phyloP scores from a whole-genome alignment of 768 basidiomycete genomes.

The Sporobolomyces roseus region DNA sequence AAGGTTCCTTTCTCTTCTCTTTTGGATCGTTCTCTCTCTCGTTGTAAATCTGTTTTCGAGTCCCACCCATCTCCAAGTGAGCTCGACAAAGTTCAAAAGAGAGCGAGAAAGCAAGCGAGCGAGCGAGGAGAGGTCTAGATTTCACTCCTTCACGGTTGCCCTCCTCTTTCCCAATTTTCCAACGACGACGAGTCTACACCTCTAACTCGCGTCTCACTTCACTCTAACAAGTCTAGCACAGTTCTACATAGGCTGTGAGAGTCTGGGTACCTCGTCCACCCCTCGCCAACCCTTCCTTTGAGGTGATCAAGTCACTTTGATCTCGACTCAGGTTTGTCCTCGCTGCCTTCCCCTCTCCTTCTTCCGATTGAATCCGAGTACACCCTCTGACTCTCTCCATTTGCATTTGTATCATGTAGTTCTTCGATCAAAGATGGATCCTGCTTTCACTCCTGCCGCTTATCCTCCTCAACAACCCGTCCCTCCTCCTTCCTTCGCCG shows the following conservation, averaged over 20 bases:
- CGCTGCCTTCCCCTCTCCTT: not conserved
- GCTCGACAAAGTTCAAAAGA: not conserved
- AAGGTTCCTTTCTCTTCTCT: not conserved
- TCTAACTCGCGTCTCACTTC: constrained; percentile 6
- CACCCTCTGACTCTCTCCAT: too few species aligned
- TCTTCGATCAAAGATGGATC: not conserved
- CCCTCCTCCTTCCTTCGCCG: not conserved
- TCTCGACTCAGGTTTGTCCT: constrained; percentile 17
- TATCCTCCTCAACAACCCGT: too few species aligned
- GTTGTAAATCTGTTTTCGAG: constrained; percentile 8
- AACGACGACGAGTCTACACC: constrained; percentile 19
- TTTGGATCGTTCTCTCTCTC: not conserved
- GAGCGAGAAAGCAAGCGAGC: too few species aligned
- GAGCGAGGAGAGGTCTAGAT: too few species aligned
- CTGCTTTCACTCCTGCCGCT: not conserved
- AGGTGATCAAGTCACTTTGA: not conserved
- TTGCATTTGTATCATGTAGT: too few species aligned
- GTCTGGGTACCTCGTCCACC: not conserved
- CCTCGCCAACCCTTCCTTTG: not conserved
- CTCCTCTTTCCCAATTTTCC: not conserved
- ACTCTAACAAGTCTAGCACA: constrained; percentile 1
- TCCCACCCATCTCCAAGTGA: not conserved
- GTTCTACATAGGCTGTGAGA: not conserved
- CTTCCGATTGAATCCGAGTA: not conserved
- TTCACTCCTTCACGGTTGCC: too few species aligned